Conservation (phyloP, 768 basidiomycete species). For the Leccinum longicurvipes region DNA sequence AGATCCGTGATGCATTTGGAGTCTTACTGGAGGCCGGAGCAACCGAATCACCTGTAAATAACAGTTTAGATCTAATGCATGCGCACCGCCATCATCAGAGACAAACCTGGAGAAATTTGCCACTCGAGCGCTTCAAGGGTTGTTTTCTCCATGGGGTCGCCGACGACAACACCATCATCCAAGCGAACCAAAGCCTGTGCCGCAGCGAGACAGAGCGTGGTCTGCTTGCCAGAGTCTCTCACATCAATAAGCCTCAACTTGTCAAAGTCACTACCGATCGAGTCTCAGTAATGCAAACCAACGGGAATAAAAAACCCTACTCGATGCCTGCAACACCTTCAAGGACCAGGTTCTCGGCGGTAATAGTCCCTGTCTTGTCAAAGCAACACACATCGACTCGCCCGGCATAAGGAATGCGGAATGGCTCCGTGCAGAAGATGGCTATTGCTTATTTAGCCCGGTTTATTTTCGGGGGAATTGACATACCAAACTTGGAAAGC, state of each 20-base stretch:
- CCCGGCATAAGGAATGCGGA: conserved; percentile 94
- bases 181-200: conserved; percentile 93
- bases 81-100: neutral
- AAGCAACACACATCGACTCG: conserved; percentile 98
- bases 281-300: neutral
- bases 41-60: conserved; percentile 56
- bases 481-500: conserved; percentile 84
- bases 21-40: conserved; percentile 50
- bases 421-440: conserved; percentile 98
- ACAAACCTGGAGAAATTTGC: conserved; percentile 67
- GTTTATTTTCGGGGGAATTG: neutral
- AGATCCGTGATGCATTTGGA: conserved; percentile 56
- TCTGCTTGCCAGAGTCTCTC: conserved; percentile 70
- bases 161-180: conserved; percentile 91
- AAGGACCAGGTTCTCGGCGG: conserved; percentile 89
- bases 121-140: conserved; percentile 90
- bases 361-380: conserved; percentile 99
- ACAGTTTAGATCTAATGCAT: neutral
- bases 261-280: conserved; percentile 48
- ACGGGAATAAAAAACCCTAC: conserved; percentile 45
- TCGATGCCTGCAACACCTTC: conserved; percentile 91
- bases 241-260: conserved; percentile 71
- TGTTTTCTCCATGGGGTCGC: conserved; percentile 99
- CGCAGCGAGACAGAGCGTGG: conserved; percentile 84
- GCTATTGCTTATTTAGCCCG: conserved; percentile 44